These are phyloP conservation scores for Calonectria pteridis DNA, from an alignment of 2,329 filamentous ascomycete genomes.

Conservation along the genomic window DNA sequence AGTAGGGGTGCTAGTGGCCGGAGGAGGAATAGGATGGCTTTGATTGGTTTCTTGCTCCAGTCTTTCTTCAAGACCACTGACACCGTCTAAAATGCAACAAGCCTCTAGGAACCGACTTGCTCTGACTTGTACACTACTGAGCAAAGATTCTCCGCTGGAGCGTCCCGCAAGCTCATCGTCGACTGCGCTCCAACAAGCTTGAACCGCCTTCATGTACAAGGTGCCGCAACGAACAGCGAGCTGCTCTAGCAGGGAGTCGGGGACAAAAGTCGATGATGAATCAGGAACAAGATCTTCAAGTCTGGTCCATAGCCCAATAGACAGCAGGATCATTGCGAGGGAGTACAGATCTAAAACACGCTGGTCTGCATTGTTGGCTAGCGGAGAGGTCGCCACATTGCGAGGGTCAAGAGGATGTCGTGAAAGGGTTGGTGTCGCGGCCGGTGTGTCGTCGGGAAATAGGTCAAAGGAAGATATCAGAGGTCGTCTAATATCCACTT, in stretches of 20 bases:
- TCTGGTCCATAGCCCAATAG: conserved; percentile 81
- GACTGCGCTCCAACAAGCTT: conserved; percentile 78
- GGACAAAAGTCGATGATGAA: conserved; percentile 60
- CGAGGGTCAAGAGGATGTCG: conserved; percentile 76
- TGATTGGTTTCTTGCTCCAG: conserved; percentile 61
- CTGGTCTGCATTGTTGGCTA: conserved; percentile 64
- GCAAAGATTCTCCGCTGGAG: conserved; percentile 62
- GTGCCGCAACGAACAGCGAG: conserved; percentile 78
- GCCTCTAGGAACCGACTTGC: conserved; percentile 71
- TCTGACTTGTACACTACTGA: conserved; percentile 66
- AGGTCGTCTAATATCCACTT: conserved; percentile 75
- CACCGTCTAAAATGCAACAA: conserved; percentile 70
- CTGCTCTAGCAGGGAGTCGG: conserved; percentile 72
- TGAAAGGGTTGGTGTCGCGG: conserved; percentile 46
- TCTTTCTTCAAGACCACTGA: conserved; percentile 67
- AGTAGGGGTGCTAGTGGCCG: not conserved
- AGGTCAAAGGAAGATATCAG: conserved; percentile 81
- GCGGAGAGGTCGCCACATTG: conserved; percentile 61
- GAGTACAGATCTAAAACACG: conserved; percentile 78
- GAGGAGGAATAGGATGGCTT: not conserved
- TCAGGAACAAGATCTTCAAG: conserved; percentile 66
- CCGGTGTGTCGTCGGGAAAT: conserved; percentile 59
- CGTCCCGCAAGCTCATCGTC: conserved; percentile 69
- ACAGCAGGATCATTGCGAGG: conserved; percentile 78
- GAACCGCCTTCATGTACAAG: conserved; percentile 80